Conservation (phyloP, 768 basidiomycete species). For the Brasilioporus rufonigricans region DNA sequence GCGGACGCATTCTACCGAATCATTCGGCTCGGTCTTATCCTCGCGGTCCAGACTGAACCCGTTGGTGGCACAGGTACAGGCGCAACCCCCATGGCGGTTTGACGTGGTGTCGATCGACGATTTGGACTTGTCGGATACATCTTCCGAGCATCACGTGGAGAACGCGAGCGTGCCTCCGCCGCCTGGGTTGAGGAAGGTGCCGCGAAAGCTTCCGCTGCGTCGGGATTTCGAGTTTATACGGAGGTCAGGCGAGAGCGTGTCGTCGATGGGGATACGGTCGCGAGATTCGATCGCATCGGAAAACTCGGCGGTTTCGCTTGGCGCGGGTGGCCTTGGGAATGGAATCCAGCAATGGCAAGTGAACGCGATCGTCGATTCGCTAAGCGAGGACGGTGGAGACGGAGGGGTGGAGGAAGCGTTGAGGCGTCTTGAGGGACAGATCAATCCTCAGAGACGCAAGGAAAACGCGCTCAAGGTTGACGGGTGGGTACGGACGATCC, state of each 20-base stretch:
- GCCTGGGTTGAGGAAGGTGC: slow-evolving; percentile 52
- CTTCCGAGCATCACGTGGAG: slow-evolving; percentile 49
- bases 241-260: slow-evolving; percentile 66
- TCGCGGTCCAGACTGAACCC: slow-evolving; percentile 31
- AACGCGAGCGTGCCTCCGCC: slow-evolving; percentile 36
- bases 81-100: slow-evolving; percentile 53
- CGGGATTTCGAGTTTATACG: slow-evolving; percentile 81
- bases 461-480: slow-evolving; percentile 78
- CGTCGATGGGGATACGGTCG: slow-evolving; percentile 74
- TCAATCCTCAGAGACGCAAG: slow-evolving; percentile 67
- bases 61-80: slow-evolving; percentile 34
- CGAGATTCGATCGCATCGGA: slow-evolving; percentile 58
- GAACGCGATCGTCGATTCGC: slow-evolving; percentile 70
- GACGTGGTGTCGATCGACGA: slow-evolving; percentile 80
- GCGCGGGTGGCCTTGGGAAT: slow-evolving; percentile 37
- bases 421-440: slow-evolving; percentile 78
- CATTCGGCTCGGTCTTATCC: slow-evolving; percentile 33
- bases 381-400: slow-evolving; percentile 70
- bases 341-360: slow-evolving; percentile 80
- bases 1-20: slow-evolving; percentile 35
- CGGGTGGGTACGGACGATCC: slow-evolving; percentile 75
- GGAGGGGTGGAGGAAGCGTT: slow-evolving; percentile 86
- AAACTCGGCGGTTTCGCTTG: slow-evolving; percentile 32
- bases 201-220: slow-evolving; percentile 65
- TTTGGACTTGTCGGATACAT: slow-evolving; percentile 75